Conservation (phyloP, 2,329 filamentous ascomycete species). For the Mollisiaceae sp. region DNA sequence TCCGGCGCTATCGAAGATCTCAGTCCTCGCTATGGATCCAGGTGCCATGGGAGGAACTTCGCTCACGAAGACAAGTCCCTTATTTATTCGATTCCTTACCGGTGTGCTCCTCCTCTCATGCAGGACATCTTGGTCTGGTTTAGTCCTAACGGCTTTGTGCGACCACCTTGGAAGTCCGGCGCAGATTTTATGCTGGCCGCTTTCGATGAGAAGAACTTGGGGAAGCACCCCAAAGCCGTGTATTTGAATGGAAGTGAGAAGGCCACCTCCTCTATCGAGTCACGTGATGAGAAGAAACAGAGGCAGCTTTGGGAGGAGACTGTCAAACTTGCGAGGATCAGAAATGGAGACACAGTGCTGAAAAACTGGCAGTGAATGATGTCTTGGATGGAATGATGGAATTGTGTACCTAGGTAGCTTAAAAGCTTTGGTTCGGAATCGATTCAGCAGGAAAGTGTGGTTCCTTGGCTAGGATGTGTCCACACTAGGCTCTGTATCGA, state of each 20-base stretch:
- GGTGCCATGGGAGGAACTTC: slow-evolving; percentile 46
- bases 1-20: slow-evolving; percentile 43
- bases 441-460: too few species aligned
- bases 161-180: slow-evolving; percentile 45
- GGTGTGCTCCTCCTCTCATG: slow-evolving; percentile 33
- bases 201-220: slow-evolving; percentile 39
- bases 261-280: slow-evolving; percentile 39
- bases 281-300: slow-evolving; percentile 43
- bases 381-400: not conserved
- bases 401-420: too few species aligned
- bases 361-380: slow-evolving; percentile 19
- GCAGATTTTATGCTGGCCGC: slow-evolving; percentile 43
- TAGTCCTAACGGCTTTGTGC: slow-evolving; percentile 43
- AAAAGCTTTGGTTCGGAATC: too few species aligned
- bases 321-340: slow-evolving; percentile 32
- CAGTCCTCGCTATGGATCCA: slow-evolving; percentile 47
- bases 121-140: slow-evolving; percentile 31
- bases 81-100: slow-evolving; percentile 32
- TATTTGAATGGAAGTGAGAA: slow-evolving; percentile 46
- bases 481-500: too few species aligned
- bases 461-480: too few species aligned
- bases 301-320: slow-evolving; percentile 43
- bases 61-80: slow-evolving; percentile 33
- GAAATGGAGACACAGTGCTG: slow-evolving; percentile 22
- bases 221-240: slow-evolving; percentile 30